A percentile compares a stretch with the other conserved stretches of the same genome.
Conservation (phyloP, 2,329 filamentous ascomycete genomes). For the Alternaria infectoria region DNA sequence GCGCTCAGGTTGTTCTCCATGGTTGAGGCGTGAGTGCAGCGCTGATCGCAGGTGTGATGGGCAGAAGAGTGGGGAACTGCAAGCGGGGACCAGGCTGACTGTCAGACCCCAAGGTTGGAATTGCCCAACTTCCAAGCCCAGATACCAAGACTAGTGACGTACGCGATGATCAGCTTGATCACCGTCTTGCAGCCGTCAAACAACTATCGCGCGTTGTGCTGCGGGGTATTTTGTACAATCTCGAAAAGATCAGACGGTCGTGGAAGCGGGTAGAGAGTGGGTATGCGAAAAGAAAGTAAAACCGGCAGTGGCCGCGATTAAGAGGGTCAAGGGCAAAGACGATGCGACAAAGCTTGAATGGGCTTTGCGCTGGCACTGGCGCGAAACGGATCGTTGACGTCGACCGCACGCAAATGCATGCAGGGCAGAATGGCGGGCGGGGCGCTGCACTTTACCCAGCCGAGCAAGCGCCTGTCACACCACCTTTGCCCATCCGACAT, state of each 20-base stretch:
- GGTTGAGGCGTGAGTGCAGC: slow-evolving; percentile 1
- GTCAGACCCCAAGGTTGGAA: background rate
- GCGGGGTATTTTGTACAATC: background rate
- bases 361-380: background rate
- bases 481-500: too few relatives aligned
- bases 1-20: slow-evolving; percentile 53
- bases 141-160: slow-evolving; percentile 1
- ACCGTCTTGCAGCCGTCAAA: background rate
- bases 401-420: background rate
- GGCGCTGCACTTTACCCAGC: background rate
- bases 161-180: background rate
- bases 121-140: background rate
- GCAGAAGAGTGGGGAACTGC: background rate
- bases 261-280: background rate
- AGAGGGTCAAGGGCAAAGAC: background rate
- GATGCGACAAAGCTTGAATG: background rate
- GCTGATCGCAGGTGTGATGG: background rate
- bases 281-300: background rate
- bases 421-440: background rate
- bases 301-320: background rate
- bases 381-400: background rate
- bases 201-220: background rate
- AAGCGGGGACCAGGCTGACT: background rate
- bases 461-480: background rate
- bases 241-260: background rate